These are phyloP conservation scores for Ustilago sp. DNA, from an alignment of 1,284 basidiomycete species.

Conservation along the genomic window DNA sequence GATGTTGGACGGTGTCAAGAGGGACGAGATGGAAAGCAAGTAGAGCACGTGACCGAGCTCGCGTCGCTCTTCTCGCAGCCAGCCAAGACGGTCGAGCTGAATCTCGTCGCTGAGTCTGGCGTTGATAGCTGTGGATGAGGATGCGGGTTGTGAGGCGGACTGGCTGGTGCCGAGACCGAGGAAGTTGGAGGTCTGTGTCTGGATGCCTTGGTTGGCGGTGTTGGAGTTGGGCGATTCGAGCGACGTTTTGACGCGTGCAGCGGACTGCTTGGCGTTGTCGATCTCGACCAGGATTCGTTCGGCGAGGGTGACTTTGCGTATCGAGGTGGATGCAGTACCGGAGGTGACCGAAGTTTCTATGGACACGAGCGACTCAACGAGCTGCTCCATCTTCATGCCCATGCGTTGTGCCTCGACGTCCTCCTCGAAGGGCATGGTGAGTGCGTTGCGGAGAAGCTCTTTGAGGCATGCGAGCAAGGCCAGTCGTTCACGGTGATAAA, in stretches of 20 bases:
- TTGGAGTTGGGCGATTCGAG: conserved; percentile 41
- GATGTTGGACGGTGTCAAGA: conserved; percentile 52
- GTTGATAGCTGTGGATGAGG: conserved; percentile 19
- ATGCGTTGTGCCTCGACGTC: conserved; percentile 53
- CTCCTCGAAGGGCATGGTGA: conserved; percentile 59
- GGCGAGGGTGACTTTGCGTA: conserved; percentile 34
- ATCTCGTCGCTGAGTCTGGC: conserved; percentile 62
- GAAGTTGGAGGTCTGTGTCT: conserved; percentile 47
- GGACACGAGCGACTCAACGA: conserved; percentile 56
- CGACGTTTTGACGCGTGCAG: conserved; percentile 42
- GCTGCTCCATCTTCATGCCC: conserved; percentile 60
- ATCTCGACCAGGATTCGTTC: conserved; percentile 55
- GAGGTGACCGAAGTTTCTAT: conserved; percentile 32
- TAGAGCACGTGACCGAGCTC: conserved; percentile 64
- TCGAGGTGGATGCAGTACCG: conserved; percentile 11
- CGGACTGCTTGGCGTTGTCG: conserved; percentile 41
- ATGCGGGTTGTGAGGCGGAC: conserved; percentile 21
- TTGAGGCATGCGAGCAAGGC: conserved; percentile 63
- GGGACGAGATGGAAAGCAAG: conserved; percentile 60
- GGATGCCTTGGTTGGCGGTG: conserved; percentile 32
- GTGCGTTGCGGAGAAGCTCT: conserved; percentile 58
- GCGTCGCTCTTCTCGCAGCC: conserved; percentile 61
- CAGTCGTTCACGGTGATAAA: conserved; percentile 65
- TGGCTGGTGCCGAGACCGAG: conserved; percentile 44
- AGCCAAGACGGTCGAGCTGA: conserved; percentile 61